Evolutionary conservation across 305 asterid genomes (phyloP).

Genomic region (Salvia sclarea): DNA sequence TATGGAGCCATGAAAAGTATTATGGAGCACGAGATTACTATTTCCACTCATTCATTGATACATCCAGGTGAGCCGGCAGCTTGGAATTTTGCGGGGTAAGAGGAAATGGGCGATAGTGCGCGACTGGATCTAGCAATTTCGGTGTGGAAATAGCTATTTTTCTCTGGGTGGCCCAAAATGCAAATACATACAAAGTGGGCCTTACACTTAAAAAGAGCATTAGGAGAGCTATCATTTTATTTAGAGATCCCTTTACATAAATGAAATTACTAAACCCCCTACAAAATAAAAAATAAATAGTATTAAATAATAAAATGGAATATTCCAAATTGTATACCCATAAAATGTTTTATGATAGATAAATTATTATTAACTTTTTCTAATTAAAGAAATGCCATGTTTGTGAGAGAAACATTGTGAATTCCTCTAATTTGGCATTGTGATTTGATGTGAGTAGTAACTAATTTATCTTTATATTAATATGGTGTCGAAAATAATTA

Average conservation of each 20-base stretch:
- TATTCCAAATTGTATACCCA: not conserved
- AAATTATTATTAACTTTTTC: no score
- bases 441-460: no score
- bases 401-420: no score
- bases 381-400: no score
- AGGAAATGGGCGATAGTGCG: not conserved
- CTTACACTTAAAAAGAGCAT: slow-evolving; percentile 29
- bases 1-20: slow-evolving; percentile 32
- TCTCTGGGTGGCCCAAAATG: not conserved
- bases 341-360: no score
- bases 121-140: slow-evolving; percentile 32
- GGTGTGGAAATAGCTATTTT: slow-evolving; percentile 31
- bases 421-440: no score
- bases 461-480: no score
- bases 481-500: no score
- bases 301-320: no score
- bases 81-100: not conserved
- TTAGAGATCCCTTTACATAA: slow-evolving; percentile 1
- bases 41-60: slow-evolving; percentile 30
- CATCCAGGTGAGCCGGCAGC: slow-evolving; percentile 28
- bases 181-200: slow-evolving; percentile 11
- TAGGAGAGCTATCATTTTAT: slow-evolving; percentile 6
- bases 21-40: slow-evolving; percentile 32
- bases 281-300: not conserved
- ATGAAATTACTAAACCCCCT: slow-evolving; percentile 9